A percentile compares a stretch with the other conserved stretches of the same genome.
phyloP scores from a whole-genome alignment of 108 stramenopile species.

The Schizochytrium sp. region DNA sequence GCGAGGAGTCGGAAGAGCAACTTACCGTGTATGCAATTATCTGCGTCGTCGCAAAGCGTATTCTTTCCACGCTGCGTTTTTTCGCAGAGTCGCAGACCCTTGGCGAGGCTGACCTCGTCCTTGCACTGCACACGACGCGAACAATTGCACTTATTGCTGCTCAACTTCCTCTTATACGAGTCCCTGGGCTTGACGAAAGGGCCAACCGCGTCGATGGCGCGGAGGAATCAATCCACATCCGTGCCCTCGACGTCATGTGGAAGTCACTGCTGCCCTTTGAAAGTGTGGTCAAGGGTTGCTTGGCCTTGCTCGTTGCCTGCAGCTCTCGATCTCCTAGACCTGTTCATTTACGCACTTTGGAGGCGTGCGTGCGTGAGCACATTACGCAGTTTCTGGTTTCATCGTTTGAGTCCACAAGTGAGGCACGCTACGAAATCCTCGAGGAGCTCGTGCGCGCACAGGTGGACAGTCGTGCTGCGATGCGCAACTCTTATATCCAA shows the following conservation, averaged over 20 bases:
- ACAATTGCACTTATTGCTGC: neutral
- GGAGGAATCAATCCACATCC: neutral
- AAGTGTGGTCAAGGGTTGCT: neutral
- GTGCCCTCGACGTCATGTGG: neutral
- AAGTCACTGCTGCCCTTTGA: neutral
- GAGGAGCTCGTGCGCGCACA: neutral
- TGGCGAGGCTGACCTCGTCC: neutral
- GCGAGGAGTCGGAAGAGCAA: neutral
- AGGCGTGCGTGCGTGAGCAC: neutral
- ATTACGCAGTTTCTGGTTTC: neutral
- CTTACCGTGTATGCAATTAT: neutral
- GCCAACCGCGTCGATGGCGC: neutral
- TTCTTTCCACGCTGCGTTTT: neutral
- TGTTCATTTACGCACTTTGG: neutral
- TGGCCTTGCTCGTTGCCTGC: neutral
- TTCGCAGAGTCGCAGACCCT: neutral
- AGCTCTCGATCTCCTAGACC: neutral
- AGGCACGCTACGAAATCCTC: neutral
- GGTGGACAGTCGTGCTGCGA: neutral
- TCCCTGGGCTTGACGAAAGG: neutral
- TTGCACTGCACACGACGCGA: neutral
- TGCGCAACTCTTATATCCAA: neutral
- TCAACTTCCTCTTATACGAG: neutral
- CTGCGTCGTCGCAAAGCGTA: neutral
- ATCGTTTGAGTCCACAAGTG: neutral